A percentile compares a stretch with the other conserved stretches of the same genome.
Evolutionary conservation across 2,329 filamentous ascomycete species (phyloP).

Genomic region (Penicillium palitans): DNA sequence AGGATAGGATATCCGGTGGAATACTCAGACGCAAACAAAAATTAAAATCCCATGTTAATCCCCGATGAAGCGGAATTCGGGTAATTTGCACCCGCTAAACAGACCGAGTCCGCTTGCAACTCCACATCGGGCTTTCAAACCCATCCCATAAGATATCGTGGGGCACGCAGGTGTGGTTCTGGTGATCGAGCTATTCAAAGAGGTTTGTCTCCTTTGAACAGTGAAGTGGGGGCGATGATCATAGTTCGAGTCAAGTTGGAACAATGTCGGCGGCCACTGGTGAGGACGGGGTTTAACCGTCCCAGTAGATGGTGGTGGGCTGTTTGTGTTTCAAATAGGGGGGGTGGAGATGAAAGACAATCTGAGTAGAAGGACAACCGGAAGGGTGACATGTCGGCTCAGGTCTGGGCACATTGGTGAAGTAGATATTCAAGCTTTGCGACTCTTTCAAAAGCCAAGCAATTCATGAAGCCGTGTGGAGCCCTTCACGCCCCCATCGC

Average conservation of each 20-base stretch:
- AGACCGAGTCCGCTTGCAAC: neutral
- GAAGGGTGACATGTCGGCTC: neutral
- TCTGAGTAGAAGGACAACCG: neutral
- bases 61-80: too few relatives aligned
- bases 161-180: neutral
- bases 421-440: neutral
- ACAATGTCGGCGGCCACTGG: neutral
- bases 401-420: neutral
- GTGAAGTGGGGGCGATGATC: neutral
- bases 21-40: neutral
- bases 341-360: neutral
- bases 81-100: neutral
- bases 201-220: neutral
- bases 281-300: neutral
- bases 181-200: neutral
- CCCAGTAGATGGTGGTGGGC: neutral
- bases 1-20: neutral
- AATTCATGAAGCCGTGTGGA: neutral
- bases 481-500: conserved; percentile 37
- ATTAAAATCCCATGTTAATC: neutral
- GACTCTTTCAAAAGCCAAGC: neutral
- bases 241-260: neutral
- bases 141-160: neutral
- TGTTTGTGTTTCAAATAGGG: neutral
- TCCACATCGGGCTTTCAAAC: neutral